phyloP scores from a whole-genome alignment of 495 filamentous ascomycete genomes.

The Tuber calosporum region DNA sequence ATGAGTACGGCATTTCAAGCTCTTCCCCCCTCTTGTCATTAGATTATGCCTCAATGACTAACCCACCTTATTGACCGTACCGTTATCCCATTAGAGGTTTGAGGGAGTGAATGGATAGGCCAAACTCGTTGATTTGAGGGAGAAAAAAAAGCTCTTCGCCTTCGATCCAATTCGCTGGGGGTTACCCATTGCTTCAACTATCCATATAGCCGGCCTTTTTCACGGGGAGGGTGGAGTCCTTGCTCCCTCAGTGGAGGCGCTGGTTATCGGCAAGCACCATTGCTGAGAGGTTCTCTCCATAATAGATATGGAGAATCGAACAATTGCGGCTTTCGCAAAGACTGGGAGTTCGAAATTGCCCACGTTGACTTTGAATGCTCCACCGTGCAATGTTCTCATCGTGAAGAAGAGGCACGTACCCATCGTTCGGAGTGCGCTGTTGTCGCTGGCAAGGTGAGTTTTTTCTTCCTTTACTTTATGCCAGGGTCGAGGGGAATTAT shows the following conservation, averaged over 20 bases:
- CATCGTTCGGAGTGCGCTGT: slow-evolving; percentile 60
- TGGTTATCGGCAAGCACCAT: not conserved
- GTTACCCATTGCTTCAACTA: not conserved
- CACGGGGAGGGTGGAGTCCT: not conserved
- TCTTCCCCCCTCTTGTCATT: too few species aligned
- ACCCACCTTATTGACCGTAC: too few species aligned
- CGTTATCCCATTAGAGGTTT: too few species aligned
- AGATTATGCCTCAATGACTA: too few species aligned
- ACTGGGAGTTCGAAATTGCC: slow-evolving; percentile 55
- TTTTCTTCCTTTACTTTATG: not conserved
- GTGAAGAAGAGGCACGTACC: slow-evolving; percentile 76
- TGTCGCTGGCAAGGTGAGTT: slow-evolving; percentile 67
- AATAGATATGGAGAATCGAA: not conserved
- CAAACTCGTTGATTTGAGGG: too few species aligned
- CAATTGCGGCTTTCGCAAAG: slow-evolving; percentile 18
- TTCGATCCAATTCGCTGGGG: not conserved
- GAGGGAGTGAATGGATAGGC: too few species aligned
- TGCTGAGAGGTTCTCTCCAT: not conserved
- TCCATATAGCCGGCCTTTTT: not conserved
- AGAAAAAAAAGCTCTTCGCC: too few species aligned
- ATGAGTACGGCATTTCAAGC: too few species aligned
- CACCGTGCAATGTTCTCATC: slow-evolving; percentile 81
- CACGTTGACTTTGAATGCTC: slow-evolving; percentile 78
- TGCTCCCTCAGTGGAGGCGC: not conserved
- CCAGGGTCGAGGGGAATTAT: not conserved